Percentiles rank a stretch among this genome's conserved stretches.
These are phyloP conservation scores for Globisporangium takayamanum DNA, from an alignment of 352 stramenopile genomes.

Conservation along the genomic window DNA sequence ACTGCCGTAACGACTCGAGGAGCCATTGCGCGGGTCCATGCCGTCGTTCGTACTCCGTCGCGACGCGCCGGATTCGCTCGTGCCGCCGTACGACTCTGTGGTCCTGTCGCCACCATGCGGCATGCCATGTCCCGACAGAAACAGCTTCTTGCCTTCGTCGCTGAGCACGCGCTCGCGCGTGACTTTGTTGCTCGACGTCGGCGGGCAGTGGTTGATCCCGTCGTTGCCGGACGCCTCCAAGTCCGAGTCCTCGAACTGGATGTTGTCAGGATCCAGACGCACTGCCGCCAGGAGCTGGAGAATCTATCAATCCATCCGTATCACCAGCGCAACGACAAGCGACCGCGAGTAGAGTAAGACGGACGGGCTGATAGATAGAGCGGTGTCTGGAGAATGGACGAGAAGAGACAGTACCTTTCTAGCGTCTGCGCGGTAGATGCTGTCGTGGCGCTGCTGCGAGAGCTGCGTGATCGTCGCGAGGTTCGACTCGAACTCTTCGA, in stretches of 20 bases:
- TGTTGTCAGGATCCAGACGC: constrained; percentile 69
- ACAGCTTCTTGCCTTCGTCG: constrained; percentile 82
- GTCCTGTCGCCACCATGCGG: constrained; percentile 17
- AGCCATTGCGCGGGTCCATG: constrained; percentile 29
- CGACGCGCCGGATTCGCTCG: constrained; percentile 21
- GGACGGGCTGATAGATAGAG: background rate
- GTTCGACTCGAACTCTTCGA: constrained; percentile 77
- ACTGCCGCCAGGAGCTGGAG: constrained; percentile 77
- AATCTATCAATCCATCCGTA: constrained; percentile 25
- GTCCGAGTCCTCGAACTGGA: constrained; percentile 64
- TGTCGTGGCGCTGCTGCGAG: constrained; percentile 79
- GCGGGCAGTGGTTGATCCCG: constrained; percentile 41
- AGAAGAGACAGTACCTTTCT: constrained; percentile 61
- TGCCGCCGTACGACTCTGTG: constrained; percentile 16
- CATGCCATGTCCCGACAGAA: constrained; percentile 47
- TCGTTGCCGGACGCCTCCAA: constrained; percentile 39
- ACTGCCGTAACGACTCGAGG: constrained; percentile 40
- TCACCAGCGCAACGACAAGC: background rate
- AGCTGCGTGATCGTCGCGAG: constrained; percentile 74
- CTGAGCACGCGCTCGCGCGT: constrained; percentile 69
- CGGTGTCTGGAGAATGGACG: no score
- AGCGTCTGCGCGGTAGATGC: constrained; percentile 72
- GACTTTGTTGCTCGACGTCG: constrained; percentile 62
- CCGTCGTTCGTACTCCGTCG: constrained; percentile 27
- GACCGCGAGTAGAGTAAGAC: background rate